Conservation (phyloP, 352 stramenopile species). For the Phytophthora podocarpi region DNA sequence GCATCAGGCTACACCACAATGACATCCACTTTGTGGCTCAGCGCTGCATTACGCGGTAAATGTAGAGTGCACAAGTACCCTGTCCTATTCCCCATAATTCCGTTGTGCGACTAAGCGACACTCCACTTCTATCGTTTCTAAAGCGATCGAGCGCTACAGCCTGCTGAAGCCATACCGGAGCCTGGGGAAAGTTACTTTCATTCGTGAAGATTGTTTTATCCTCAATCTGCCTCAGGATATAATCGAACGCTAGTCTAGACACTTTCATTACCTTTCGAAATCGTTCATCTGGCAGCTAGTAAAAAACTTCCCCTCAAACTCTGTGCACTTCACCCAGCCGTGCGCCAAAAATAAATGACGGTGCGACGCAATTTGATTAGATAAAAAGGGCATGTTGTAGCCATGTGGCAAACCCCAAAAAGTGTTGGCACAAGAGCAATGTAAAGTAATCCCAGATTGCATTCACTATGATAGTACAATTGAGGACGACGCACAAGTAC, state of each 20-base stretch:
- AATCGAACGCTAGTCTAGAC: neutral
- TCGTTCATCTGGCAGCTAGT: neutral
- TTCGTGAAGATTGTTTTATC: too few species aligned
- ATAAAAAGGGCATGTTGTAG: too few species aligned
- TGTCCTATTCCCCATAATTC: neutral
- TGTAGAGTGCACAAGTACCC: neutral
- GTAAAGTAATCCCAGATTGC: too few species aligned
- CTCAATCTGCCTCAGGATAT: neutral
- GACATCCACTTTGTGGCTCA: too few species aligned
- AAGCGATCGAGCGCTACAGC: neutral
- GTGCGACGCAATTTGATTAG: too few species aligned
- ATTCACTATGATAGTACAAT: too few species aligned
- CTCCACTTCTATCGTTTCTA: neutral
- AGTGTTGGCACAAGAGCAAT: too few species aligned
- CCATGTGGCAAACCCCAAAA: too few species aligned
- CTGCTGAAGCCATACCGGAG: neutral
- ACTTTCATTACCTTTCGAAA: neutral
- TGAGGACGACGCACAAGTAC: too few species aligned
- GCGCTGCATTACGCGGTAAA: neutral
- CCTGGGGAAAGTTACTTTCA: too few species aligned
- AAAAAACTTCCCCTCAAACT: neutral
- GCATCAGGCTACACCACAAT: neutral
- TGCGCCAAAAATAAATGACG: too few species aligned
- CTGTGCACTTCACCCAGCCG: neutral
- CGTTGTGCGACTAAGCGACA: neutral